Evolutionary conservation across 2,329 filamentous ascomycete species (phyloP), one percentile per base, ranked within the genome.

Genomic region (Macroventuria anomochaeta): DNA sequence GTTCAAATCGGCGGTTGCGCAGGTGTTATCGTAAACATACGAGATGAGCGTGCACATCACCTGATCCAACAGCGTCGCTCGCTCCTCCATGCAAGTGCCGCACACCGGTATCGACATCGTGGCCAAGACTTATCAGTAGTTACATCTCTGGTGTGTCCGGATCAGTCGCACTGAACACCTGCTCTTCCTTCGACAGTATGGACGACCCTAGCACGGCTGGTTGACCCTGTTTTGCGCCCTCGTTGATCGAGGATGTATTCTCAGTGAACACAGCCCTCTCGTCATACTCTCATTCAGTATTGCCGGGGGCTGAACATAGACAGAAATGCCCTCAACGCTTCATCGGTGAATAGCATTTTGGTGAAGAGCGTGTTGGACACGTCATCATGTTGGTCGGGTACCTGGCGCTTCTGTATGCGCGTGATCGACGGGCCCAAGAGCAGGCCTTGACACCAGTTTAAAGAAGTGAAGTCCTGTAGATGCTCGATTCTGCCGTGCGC

Each of bases 11-110:
- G 55, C 55, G 8, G 65, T 71, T 38, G 61, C 62, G 31, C 49
- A 48, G 3, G 42, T 43, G 21, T 57, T 57, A 26, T 57, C 48
- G 40, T 62, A 64, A 5, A 31, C 21, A 28, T 61, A 52, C 8
- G 49, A 47, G 7, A 69, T 47, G 33, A 66, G 37, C 7, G 34
- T 48, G 15, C 68, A 63, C 63, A 70, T 70, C n/a, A 59, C 59
- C 15, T 68, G 62, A 53, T 69, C 67, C 5, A 71, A 48, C 18
- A 70, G 33, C 26, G 61, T 59, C 7, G 66, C 63, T 7, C n/a
- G 58, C 63, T 3, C 68, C 67, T n/a, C 67, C 67, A 43, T 71
- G 68, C 18, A 69, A 32, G n/a, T 61, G 46, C 15, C 49, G 23
- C 11, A 53, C 38, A 2, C 58, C 63, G 7, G 67, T 65, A 36